Base-by-base conservation (phyloP, 108 stramenopile species). In the Nannochloropsis oceanica region DNA sequence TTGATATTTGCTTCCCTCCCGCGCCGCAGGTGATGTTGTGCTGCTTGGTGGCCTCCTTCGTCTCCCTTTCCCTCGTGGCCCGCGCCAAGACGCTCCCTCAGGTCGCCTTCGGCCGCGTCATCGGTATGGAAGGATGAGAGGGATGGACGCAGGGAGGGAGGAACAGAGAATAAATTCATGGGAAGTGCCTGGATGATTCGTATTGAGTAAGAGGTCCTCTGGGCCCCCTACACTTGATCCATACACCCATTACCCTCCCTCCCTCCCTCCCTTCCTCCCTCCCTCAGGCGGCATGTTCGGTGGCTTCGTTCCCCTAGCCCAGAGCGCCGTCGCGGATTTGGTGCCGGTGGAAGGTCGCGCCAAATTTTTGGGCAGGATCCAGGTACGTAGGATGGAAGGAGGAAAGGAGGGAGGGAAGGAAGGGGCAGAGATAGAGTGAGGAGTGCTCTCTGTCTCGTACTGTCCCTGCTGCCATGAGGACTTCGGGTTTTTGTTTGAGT, bases 321-420 rank as follows among this genome's bases (percentile, higher is more conserved):
- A 90, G 83, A 84, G 85, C 25, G 81, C 86, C 9, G 89, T 90
- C n/a, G 90, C 90, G 12, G 90, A 90, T 84, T 43, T 88, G 44
- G 82, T 87, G 27, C 81, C 84, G 2, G 86, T 85, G 25, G 79
- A 84, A n/a, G 84, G 34, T 24, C 87, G 85, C 9, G 87, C 89
- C 25, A 90, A 90, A 82, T 90, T 86, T 44, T 59, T 90, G 42
- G 89, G 89, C 8, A 84, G 87, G n/a, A 82, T 90, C 27, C 86
- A 87, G 85, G 46, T 50, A 18, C 14, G 46, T 14, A 18, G 46
- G 46, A 18, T 14, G 18, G 46, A 50, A 18, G 46, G 46, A 50
- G 46, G 46, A 0, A 50, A 50, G 18, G 18, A 18, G 46, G 0
- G 46, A 14, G 14, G 13, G 46, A 50, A n/a, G n/a, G n/a, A n/a